Conservation (phyloP, 2,329 filamentous ascomycete genomes). For the Penicillium sp. region DNA sequence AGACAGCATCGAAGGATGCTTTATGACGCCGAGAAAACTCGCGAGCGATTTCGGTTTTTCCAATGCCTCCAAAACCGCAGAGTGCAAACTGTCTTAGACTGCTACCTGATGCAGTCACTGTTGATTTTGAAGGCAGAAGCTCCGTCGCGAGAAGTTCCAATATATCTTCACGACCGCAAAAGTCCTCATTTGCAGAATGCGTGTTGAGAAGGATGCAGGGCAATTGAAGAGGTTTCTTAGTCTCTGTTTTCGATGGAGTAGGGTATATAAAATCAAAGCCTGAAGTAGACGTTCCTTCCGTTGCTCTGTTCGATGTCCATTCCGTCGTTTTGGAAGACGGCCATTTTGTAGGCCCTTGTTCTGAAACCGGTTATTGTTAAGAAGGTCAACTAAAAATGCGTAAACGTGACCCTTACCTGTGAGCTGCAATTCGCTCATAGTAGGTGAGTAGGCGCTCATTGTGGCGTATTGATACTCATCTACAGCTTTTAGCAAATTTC, state of each 20-base stretch:
- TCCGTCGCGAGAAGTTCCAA: constrained; percentile 24
- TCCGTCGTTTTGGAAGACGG: neutral
- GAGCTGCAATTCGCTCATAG: constrained; percentile 24
- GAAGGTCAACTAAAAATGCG: neutral
- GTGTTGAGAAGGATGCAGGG: constrained; percentile 7
- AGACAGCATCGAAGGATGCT: constrained; percentile 34
- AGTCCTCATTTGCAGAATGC: constrained; percentile 19
- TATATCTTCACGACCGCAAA: constrained; percentile 30
- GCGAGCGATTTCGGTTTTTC: constrained; percentile 36
- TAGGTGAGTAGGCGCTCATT: constrained; percentile 27
- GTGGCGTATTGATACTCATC: constrained; percentile 26
- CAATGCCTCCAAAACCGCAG: constrained; percentile 29
- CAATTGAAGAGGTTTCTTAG: neutral
- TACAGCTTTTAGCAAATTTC: constrained; percentile 14
- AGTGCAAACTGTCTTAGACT: constrained; percentile 27
- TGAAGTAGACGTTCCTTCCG: constrained; percentile 1
- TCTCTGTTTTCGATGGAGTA: neutral
- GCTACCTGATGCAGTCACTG: constrained; percentile 16
- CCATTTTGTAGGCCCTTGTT: neutral
- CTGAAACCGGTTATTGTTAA: neutral
- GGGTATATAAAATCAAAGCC: neutral
- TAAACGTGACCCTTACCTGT: constrained; percentile 6
- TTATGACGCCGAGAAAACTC: constrained; percentile 30
- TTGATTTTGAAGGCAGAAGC: constrained; percentile 25
- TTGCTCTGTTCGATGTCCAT: neutral